phyloP scores from a whole-genome alignment of 306 rosid genomes.

The Myrica gale region DNA sequence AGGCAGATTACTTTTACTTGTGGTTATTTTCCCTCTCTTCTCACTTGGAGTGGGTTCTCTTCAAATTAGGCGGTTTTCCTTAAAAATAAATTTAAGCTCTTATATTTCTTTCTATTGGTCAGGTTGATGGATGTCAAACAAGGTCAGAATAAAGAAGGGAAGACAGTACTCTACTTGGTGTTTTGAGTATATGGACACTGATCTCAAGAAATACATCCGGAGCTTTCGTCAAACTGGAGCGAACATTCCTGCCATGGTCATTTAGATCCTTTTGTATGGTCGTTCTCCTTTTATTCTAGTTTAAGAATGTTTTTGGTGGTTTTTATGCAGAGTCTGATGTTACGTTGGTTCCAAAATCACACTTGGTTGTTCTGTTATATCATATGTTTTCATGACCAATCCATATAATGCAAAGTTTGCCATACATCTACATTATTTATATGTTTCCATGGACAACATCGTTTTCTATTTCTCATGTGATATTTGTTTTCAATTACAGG shows the following conservation, averaged over 20 bases:
- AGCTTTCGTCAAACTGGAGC: constrained; percentile 63
- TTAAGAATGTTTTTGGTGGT: not conserved
- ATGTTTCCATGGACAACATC: no score
- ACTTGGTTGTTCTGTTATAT: no score
- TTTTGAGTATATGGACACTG: constrained; percentile 93
- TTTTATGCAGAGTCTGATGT: constrained; percentile 68
- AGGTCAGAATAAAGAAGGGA: constrained; percentile 88
- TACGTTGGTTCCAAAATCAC: no score
- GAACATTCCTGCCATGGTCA: constrained; percentile 37
- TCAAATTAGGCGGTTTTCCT: no score
- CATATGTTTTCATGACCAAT: no score
- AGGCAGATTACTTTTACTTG: not conserved
- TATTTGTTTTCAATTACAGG: no score
- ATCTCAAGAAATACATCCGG: constrained; percentile 79
- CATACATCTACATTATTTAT: no score
- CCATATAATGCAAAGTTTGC: no score
- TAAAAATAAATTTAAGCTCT: no score
- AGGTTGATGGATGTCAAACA: constrained; percentile 90
- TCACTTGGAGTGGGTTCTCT: no score
- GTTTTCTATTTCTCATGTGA: no score
- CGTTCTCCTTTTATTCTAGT: not conserved
- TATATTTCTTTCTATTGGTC: no score
- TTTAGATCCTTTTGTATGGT: not conserved
- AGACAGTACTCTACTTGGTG: constrained; percentile 84
- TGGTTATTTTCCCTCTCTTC: not conserved